A percentile compares a stretch with the other conserved stretches of the same genome.
Evolutionary conservation across 2,329 filamentous ascomycete genomes (phyloP).

Genomic region (Didymosphaeria variabile): DNA sequence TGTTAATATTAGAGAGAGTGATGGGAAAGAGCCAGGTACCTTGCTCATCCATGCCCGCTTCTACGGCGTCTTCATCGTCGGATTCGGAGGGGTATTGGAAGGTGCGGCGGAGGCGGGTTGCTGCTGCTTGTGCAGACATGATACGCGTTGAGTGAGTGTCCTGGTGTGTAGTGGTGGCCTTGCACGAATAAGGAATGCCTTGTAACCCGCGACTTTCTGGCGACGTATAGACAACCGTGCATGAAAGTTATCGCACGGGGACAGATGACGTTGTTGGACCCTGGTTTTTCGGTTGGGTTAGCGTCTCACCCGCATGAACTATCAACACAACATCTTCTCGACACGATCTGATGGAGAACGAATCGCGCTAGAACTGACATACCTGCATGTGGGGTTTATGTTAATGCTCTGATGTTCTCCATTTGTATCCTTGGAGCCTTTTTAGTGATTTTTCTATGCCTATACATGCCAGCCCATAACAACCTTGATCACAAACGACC

Average conservation of each 20-base stretch:
- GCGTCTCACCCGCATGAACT: neutral
- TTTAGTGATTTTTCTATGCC: too few relatives aligned
- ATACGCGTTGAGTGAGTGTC: slow-evolving; percentile 14
- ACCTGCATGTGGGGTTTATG: neutral
- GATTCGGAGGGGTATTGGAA: slow-evolving; percentile 76
- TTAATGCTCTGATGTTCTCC: neutral
- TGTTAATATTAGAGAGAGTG: neutral
- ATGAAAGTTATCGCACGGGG: neutral
- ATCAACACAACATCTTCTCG: neutral
- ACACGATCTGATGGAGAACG: neutral
- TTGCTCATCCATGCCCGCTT: slow-evolving; percentile 78
- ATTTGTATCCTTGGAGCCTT: too few relatives aligned
- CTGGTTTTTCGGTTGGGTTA: slow-evolving; percentile 1
- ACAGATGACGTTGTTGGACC: slow-evolving; percentile 10
- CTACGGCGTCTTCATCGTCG: slow-evolving; percentile 63
- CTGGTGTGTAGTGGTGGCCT: neutral
- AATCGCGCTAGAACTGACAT: neutral
- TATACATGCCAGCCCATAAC: too few relatives aligned
- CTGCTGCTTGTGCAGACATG: slow-evolving; percentile 51
- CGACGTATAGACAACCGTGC: slow-evolving; percentile 4
- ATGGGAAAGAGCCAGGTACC: slow-evolving; percentile 54
- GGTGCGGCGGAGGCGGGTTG: slow-evolving; percentile 75
- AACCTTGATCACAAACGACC: too few relatives aligned
- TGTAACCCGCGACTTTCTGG: slow-evolving; percentile 1
- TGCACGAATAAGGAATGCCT: neutral